A percentile compares a stretch with the other conserved stretches of the same genome.
Conservation (phyloP, 768 basidiomycete genomes). For the Filobasidium wieringae region DNA sequence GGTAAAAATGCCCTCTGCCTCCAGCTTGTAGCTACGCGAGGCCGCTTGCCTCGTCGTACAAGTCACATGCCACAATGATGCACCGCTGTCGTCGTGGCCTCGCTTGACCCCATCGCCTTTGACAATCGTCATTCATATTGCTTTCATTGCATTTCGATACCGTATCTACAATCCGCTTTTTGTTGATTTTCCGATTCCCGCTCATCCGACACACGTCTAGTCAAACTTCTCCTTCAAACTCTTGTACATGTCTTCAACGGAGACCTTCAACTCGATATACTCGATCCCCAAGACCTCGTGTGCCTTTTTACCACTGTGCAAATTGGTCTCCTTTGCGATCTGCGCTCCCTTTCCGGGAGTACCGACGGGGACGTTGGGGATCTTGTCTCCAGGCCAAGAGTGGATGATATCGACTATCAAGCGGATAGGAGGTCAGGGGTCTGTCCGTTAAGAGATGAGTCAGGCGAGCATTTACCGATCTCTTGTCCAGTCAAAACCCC, state of each 20-base stretch:
- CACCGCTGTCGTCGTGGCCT: no score
- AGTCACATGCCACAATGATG: no score
- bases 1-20: no score
- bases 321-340: constrained; percentile 17
- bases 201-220: background rate
- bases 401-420: constrained; percentile 16
- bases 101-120: no score
- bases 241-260: constrained; percentile 26
- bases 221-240: constrained; percentile 26
- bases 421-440: background rate
- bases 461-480: constrained; percentile 20
- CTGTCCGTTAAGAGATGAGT: background rate
- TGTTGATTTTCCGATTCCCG: no score
- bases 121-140: no score
- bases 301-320: constrained; percentile 25
- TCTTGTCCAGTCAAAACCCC: constrained; percentile 35
- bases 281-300: constrained; percentile 24
- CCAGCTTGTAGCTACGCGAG: no score
- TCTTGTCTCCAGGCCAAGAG: constrained; percentile 23
- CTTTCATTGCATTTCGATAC: no score
- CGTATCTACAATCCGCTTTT: no score
- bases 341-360: constrained; percentile 16
- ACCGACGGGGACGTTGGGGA: constrained; percentile 21
- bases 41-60: no score
- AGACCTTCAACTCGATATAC: constrained; percentile 18